Evolutionary conservation across 495 filamentous ascomycete genomes (phyloP).

Genomic region (Staphylotrichum tortipilum): DNA sequence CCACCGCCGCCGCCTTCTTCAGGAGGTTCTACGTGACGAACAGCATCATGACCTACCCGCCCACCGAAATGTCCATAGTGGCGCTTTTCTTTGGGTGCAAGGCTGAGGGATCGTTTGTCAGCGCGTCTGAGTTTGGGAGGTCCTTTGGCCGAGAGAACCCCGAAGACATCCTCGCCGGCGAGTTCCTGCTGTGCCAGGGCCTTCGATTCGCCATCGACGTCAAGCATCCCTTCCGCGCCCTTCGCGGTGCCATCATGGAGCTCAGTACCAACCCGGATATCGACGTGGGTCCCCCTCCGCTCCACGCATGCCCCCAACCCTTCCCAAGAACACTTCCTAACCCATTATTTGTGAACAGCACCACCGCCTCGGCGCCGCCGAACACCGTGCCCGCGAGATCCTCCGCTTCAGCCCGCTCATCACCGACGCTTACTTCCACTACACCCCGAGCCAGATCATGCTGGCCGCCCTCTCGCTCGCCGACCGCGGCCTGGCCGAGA

Average conservation of each 20-base stretch:
- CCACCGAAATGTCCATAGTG: constrained; percentile 73
- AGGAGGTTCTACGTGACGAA: constrained; percentile 92
- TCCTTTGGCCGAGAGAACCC: constrained; percentile 50
- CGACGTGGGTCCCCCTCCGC: constrained; percentile 17
- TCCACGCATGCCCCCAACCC: constrained; percentile 13
- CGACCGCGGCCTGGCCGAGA: constrained; percentile 61
- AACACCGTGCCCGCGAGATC: constrained; percentile 58
- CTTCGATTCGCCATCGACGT: constrained; percentile 92
- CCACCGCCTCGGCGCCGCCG: constrained; percentile 55
- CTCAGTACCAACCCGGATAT: constrained; percentile 45
- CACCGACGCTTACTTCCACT: constrained; percentile 92
- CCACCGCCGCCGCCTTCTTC: constrained; percentile 86
- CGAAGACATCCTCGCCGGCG: constrained; percentile 70
- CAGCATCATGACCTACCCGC: constrained; percentile 89
- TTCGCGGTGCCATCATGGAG: constrained; percentile 82
- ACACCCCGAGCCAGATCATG: constrained; percentile 90
- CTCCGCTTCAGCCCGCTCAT: constrained; percentile 73
- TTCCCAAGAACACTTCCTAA: constrained; percentile 11
- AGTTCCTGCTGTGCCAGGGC: constrained; percentile 85
- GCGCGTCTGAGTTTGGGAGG: constrained; percentile 52
- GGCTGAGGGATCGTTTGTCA: constrained; percentile 73
- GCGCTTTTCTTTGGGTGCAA: constrained; percentile 89
- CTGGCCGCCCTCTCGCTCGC: constrained; percentile 66
- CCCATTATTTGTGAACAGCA: constrained; percentile 22
- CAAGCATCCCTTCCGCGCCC: constrained; percentile 77